A percentile compares a stretch with the other conserved stretches of the same genome.
Evolutionary conservation across 768 basidiomycete species (phyloP).

Genomic region (Fomitopsis pulvina): DNA sequence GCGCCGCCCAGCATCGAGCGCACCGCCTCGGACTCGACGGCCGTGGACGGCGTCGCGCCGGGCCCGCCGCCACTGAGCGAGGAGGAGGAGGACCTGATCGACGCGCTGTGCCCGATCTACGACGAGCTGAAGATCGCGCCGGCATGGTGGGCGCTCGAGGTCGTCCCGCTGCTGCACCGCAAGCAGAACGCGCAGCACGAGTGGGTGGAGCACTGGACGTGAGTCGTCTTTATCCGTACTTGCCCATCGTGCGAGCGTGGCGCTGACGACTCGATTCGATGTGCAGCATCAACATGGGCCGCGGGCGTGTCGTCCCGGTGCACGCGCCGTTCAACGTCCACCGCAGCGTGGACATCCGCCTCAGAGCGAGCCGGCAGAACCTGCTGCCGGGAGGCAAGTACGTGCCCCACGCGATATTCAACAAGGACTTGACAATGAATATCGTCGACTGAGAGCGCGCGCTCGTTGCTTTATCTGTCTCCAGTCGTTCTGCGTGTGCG

Average conservation of each 20-base stretch:
- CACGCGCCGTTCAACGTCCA: slow-evolving; percentile 19
- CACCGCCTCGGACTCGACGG: not conserved
- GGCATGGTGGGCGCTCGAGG: slow-evolving; percentile 65
- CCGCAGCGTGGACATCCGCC: slow-evolving; percentile 20
- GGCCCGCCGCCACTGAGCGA: slow-evolving; percentile 22
- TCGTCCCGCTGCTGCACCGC: slow-evolving; percentile 26
- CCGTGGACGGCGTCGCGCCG: not conserved
- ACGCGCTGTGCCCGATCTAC: slow-evolving; percentile 44
- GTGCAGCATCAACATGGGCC: slow-evolving; percentile 19
- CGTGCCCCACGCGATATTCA: slow-evolving; percentile 18
- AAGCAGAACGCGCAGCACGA: slow-evolving; percentile 13
- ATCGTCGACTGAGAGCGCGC: slow-evolving; percentile 13
- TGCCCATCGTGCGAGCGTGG: not conserved
- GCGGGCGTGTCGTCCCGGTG: slow-evolving; percentile 17
- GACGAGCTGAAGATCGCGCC: slow-evolving; percentile 47
- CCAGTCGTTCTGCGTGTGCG: too few species aligned
- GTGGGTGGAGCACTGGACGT: slow-evolving; percentile 10
- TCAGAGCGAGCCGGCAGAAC: slow-evolving; percentile 12
- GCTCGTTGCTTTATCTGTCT: too few species aligned
- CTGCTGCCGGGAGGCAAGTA: slow-evolving; percentile 23
- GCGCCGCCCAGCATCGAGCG: not conserved
- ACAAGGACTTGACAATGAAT: slow-evolving; percentile 4
- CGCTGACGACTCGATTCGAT: not conserved
- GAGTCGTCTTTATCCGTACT: slow-evolving; percentile 4
- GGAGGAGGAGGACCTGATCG: slow-evolving; percentile 58